Conservation (phyloP, 352 stramenopile genomes). For the Pythium coloratum region DNA sequence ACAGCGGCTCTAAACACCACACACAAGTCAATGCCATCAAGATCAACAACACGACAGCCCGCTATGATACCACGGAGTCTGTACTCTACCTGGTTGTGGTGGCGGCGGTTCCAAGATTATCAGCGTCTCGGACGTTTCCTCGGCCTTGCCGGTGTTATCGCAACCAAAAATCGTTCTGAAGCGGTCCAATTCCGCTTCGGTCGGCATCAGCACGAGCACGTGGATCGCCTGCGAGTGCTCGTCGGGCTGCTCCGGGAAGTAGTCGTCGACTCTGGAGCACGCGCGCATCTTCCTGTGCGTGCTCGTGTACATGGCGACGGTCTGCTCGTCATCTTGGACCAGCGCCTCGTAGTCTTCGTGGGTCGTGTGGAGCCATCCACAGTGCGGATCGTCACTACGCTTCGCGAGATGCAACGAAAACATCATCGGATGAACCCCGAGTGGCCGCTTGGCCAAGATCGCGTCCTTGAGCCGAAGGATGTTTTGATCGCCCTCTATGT, state of each 20-base stretch:
- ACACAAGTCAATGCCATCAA: no score
- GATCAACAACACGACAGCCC: no score
- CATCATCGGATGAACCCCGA: neutral
- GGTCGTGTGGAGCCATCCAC: neutral
- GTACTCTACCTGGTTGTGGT: no score
- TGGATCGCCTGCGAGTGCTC: neutral
- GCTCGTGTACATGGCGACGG: neutral
- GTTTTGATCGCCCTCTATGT: neutral
- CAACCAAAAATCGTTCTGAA: no score
- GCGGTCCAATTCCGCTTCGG: neutral
- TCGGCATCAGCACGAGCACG: neutral
- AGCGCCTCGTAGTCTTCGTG: neutral
- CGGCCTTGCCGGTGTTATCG: no score
- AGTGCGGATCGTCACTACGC: no score
- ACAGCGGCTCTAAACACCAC: no score
- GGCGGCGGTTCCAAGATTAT: no score
- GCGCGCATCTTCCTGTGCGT: neutral
- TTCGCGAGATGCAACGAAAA: neutral
- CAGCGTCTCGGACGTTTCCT: no score
- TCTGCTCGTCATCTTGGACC: no score
- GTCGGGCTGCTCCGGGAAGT: neutral
- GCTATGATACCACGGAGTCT: no score
- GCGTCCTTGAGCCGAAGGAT: neutral
- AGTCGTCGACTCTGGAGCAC: neutral
- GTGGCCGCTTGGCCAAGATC: no score